Evolutionary conservation across 2,329 filamentous ascomycete species (phyloP), one percentile per base, ranked within the genome.

Genomic region (Pseudogymnoascus sp.): DNA sequence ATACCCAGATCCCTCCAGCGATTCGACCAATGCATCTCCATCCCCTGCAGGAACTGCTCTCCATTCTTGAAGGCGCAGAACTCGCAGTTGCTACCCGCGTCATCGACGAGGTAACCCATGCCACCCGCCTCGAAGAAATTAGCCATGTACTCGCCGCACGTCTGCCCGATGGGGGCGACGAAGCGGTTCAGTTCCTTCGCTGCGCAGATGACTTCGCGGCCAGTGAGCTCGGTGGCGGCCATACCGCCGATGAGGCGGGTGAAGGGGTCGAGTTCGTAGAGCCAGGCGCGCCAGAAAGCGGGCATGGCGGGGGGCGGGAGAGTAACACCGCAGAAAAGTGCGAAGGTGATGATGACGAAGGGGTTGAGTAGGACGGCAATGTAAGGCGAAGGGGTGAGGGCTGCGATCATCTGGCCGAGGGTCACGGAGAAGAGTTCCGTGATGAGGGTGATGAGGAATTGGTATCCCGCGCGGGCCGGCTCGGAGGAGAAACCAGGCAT

Each of bases 1-100:
- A 96, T 96, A 1, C 91, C 92, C 64, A 95, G 67, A 69, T 96
- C 91, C 63, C 91, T 83, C 91, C 91, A 96, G 14, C 91, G 79
- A 67, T 89, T 76, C 47, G 78, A 77, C 69, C 87, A 96, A 2
- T 77, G 78, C 70, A 96, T 82, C 2, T 82, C 81, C 16, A 96
- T 80, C 0, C 84, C 80, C 62, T 78, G 72, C 72, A 90, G 96
- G 71, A 93, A 96, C 76, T 96, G 81, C 68, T 96, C 83, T 91
- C 85, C 86, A n/a, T 69, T 73, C 1, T 72, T 73, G 70, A 84
- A 90, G 66, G 84, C 77, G 69, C 87, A 90, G 0, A 89, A 86
- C 40, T 74, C 73, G 71, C 88, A 90, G 0, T 73, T 76, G 0
- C 73, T 69, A 0, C 77, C 84, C 0, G 81, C 84, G 2, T 84